Evolutionary conservation across 2,329 filamentous ascomycete species (phyloP).

Genomic region (Gremmenia infestans): DNA sequence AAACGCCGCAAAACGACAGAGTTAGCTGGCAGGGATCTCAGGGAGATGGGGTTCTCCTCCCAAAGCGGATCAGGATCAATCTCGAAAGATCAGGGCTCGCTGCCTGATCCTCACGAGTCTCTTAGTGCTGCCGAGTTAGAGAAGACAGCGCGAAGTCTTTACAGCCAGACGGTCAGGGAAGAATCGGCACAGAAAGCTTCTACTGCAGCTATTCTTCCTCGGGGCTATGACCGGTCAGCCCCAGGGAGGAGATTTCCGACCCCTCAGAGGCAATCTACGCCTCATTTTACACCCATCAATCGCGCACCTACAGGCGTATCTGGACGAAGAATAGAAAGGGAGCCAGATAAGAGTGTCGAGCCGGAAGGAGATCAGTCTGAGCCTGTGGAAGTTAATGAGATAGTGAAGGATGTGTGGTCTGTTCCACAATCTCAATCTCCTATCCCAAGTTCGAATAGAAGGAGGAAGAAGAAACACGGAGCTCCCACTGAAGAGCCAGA

Average conservation of each 20-base stretch:
- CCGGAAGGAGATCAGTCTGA: background rate
- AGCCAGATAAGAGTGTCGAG: background rate
- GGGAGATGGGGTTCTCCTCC: conserved; percentile 1
- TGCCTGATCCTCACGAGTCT: background rate
- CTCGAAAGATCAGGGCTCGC: background rate
- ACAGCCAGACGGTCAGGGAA: background rate
- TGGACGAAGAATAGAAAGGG: no score
- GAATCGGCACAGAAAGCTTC: background rate
- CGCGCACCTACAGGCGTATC: background rate
- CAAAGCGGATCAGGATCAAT: background rate
- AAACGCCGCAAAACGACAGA: conserved; percentile 10
- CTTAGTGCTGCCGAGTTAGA: background rate
- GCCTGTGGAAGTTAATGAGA: background rate
- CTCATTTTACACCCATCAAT: background rate
- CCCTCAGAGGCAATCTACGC: background rate
- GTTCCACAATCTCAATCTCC: background rate
- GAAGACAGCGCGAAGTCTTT: background rate
- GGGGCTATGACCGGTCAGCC: background rate
- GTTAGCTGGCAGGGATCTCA: conserved; percentile 7
- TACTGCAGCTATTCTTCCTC: background rate
- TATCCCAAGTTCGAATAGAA: background rate
- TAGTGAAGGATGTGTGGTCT: background rate
- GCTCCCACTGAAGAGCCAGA: background rate
- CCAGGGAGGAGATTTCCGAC: background rate
- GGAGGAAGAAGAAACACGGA: background rate